Percentiles rank a stretch among this genome's conserved stretches.
These are phyloP conservation scores for Canavalia ensiformis DNA, from an alignment of 306 rosid genomes.

Conservation along the genomic window DNA sequence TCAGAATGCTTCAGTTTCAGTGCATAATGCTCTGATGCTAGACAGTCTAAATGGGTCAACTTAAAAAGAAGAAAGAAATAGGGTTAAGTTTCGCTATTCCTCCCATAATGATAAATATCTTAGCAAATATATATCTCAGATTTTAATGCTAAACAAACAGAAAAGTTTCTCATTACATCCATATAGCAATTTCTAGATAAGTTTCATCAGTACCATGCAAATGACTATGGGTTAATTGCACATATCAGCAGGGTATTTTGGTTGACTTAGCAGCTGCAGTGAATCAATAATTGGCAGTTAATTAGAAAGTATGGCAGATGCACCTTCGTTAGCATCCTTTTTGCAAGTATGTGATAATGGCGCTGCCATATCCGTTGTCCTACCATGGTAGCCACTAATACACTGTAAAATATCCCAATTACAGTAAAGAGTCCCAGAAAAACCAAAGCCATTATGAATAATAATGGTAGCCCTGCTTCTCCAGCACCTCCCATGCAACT, in stretches of 20 bases:
- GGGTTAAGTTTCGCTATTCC: neutral
- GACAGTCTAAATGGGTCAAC: slow-evolving; percentile 1
- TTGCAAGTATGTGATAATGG: slow-evolving; percentile 84
- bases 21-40: slow-evolving; percentile 9
- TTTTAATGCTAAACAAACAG: neutral
- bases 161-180: slow-evolving; percentile 12
- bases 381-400: slow-evolving; percentile 87
- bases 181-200: slow-evolving; percentile 20
- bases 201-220: neutral
- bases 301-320: slow-evolving; percentile 34
- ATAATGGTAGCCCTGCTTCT: slow-evolving; percentile 77
- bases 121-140: neutral
- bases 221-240: slow-evolving; percentile 25
- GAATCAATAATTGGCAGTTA: slow-evolving; percentile 10
- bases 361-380: slow-evolving; percentile 92
- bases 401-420: slow-evolving; percentile 87
- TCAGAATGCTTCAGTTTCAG: neutral
- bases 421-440: slow-evolving; percentile 76
- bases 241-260: neutral
- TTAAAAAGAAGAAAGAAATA: neutral
- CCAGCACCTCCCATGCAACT: slow-evolving; percentile 87
- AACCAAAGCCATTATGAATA: slow-evolving; percentile 76
- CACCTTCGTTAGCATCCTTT: slow-evolving; percentile 90
- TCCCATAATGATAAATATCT: slow-evolving; percentile 10
- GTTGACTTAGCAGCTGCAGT: slow-evolving; percentile 25